A percentile compares a stretch with the other conserved stretches of the same genome.
Conservation (phyloP, 805 yeast genomes). For the Dipodascus albidus region DNA sequence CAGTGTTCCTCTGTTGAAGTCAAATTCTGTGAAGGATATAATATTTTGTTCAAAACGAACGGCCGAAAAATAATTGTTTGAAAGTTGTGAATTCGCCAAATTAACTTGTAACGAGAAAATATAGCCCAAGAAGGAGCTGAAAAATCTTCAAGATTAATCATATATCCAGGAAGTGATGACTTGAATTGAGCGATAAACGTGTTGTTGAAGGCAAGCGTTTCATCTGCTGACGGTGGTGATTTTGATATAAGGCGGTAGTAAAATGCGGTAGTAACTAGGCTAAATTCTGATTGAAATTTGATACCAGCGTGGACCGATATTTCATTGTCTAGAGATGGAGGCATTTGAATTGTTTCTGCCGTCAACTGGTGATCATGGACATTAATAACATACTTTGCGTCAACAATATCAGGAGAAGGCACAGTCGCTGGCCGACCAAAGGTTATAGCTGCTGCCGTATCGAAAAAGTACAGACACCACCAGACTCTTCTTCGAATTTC, state of each 20-base stretch:
- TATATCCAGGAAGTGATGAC: conserved; percentile 34
- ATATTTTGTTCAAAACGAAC: conserved; percentile 42
- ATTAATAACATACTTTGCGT: conserved; percentile 39
- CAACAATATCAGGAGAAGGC: conserved; percentile 36
- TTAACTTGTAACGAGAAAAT: conserved; percentile 39
- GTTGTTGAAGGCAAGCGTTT: conserved; percentile 36
- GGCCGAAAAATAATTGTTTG: conserved; percentile 45
- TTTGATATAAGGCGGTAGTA: conserved; percentile 37
- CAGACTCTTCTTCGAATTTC: conserved; percentile 52
- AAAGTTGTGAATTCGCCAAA: conserved; percentile 48
- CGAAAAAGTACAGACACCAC: conserved; percentile 59
- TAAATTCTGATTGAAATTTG: conserved; percentile 42
- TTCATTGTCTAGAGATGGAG: conserved; percentile 9
- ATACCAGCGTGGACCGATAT: conserved; percentile 51
- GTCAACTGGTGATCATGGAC: conserved; percentile 35
- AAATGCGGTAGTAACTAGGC: conserved; percentile 35
- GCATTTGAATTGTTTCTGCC: conserved; percentile 9
- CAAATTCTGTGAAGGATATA: conserved; percentile 15
- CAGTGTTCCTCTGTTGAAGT: conserved; percentile 34
- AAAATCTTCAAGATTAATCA: conserved; percentile 29
- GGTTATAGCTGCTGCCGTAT: conserved; percentile 50
- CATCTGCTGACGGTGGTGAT: conserved; percentile 37
- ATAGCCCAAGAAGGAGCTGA: conserved; percentile 38
- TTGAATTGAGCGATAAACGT: conserved; percentile 30
- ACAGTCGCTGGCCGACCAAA: conserved; percentile 53